A percentile compares a stretch with the other conserved stretches of the same genome.
phyloP scores from a whole-genome alignment of 116 monocot species.

The Phalaenopsis hybrid region DNA sequence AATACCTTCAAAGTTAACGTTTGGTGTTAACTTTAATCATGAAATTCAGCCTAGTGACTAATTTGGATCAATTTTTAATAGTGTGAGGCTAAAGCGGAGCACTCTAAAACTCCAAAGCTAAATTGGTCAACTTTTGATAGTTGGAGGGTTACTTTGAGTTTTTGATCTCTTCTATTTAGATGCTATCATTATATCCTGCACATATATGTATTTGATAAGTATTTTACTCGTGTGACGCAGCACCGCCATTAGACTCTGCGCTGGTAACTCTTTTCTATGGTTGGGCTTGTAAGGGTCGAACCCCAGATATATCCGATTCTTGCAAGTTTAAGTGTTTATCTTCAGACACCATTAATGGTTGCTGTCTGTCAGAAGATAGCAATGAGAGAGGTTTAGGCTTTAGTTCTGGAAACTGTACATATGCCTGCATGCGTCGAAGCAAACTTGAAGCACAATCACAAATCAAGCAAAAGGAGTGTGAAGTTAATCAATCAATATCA shows the following conservation, averaged over 20 bases:
- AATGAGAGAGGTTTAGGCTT: conserved; percentile 33
- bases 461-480: conserved; percentile 6
- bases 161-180: background rate
- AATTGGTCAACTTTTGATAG: too few species aligned
- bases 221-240: conserved; percentile 32
- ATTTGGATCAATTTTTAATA: too few species aligned
- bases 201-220: background rate
- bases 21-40: too few species aligned
- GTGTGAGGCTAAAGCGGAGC: too few species aligned
- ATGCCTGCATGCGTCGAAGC: conserved; percentile 22
- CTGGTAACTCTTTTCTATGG: conserved; percentile 92
- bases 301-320: conserved; percentile 38
- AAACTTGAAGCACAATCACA: background rate
- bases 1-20: too few species aligned
- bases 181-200: background rate
- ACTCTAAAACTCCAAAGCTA: too few species aligned
- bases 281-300: conserved; percentile 93
- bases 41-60: too few species aligned
- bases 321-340: conserved; percentile 49
- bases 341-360: conserved; percentile 20
- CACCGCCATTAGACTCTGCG: conserved; percentile 65
- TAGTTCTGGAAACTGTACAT: conserved; percentile 32
- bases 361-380: conserved; percentile 21
- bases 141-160: too few species aligned
- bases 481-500: conserved; percentile 28